Evolutionary conservation across 139 green algal genomes (phyloP).

Genomic region (Chlorella sp.): DNA sequence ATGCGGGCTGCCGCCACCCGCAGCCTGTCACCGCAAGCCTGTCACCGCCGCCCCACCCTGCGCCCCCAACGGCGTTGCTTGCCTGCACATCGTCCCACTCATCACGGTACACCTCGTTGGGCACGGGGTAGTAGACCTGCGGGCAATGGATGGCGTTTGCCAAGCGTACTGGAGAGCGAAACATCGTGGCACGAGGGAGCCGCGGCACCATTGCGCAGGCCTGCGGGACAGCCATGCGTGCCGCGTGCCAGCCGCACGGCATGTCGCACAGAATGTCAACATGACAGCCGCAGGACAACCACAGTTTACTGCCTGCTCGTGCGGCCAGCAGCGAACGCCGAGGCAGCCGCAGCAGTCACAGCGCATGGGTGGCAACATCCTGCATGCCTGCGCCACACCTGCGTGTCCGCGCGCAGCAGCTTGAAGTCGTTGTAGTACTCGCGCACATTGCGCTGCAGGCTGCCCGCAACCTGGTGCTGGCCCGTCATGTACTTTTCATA

Average conservation of each 20-base stretch:
- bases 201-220: too few species aligned
- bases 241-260: too few species aligned
- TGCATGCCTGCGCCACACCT: slow-evolving; percentile 11
- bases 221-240: slow-evolving; percentile 27
- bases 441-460: slow-evolving; percentile 36
- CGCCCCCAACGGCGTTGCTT: too few species aligned
- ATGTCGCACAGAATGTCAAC: too few species aligned
- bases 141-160: too few species aligned
- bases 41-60: too few species aligned
- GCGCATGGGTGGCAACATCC: too few species aligned
- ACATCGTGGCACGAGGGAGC: neutral
- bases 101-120: slow-evolving; percentile 53
- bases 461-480: slow-evolving; percentile 22
- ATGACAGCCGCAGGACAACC: too few species aligned
- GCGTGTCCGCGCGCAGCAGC: slow-evolving; percentile 37
- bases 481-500: slow-evolving; percentile 46
- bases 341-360: neutral
- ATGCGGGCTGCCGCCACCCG: too few species aligned
- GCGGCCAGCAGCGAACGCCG: too few species aligned
- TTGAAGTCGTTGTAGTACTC: slow-evolving; percentile 50
- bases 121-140: slow-evolving; percentile 53
- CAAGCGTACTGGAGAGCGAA: neutral
- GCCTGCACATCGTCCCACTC: slow-evolving; percentile 50
- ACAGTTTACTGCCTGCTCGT: too few species aligned
- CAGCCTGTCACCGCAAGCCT: too few species aligned